Evolutionary conservation across 768 basidiomycete species (phyloP).

Genomic region (Amanita rubescens): DNA sequence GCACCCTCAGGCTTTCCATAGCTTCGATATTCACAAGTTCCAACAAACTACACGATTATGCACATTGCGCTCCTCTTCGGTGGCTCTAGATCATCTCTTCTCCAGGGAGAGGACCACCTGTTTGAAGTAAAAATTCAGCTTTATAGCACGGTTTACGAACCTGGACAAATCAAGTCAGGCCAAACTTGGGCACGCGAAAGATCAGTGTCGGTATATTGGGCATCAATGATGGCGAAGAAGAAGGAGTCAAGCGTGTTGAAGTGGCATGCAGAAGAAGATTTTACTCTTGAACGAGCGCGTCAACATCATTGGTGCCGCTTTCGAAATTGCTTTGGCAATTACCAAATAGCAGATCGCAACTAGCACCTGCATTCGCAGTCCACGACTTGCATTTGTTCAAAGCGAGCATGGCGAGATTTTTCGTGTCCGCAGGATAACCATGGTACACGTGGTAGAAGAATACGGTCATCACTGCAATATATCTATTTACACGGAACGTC

Average conservation of each 20-base stretch:
- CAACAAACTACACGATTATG: constrained; percentile 60
- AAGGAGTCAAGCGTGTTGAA: constrained; percentile 44
- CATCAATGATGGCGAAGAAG: constrained; percentile 27
- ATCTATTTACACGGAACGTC: no score
- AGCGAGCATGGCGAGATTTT: no score
- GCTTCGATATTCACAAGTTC: constrained; percentile 59
- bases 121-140: constrained; percentile 51
- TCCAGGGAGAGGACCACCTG: constrained; percentile 35
- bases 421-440: no score
- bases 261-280: constrained; percentile 69
- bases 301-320: no score
- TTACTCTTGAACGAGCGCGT: constrained; percentile 52
- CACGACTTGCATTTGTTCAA: no score
- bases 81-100: constrained; percentile 15
- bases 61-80: constrained; percentile 60
- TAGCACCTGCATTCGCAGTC: no score
- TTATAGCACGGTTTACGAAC: constrained; percentile 30
- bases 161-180: constrained; percentile 48
- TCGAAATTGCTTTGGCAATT: no score
- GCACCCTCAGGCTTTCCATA: no score
- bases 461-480: no score
- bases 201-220: constrained; percentile 44
- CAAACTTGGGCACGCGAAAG: constrained; percentile 35
- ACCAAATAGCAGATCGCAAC: no score
- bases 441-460: no score